These are phyloP conservation scores for Benincasa hispida DNA, from an alignment of 306 rosid species.

Conservation along the genomic window DNA sequence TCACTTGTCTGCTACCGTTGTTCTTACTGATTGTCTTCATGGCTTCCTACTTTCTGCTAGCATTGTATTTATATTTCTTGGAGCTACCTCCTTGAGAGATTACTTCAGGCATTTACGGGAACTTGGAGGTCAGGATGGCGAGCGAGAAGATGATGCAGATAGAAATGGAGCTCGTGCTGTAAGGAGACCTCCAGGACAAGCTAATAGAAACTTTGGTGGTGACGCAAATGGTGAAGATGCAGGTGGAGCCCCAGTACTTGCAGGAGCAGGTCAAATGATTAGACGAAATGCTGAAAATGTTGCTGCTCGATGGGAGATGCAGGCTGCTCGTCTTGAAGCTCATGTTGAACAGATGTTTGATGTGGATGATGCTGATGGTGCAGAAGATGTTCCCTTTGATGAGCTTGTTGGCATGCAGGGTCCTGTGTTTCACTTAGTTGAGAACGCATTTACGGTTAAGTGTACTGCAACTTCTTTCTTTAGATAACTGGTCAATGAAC, in stretches of 20 bases:
- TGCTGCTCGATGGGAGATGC: conserved; percentile 98
- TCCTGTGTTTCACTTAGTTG: conserved; percentile 97
- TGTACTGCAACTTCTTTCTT: not conserved
- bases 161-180: conserved; percentile 86
- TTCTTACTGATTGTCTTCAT: conserved; percentile 95
- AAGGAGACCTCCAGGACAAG: conserved; percentile 87
- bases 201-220: conserved; percentile 60
- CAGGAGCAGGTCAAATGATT: conserved; percentile 83
- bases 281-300: conserved; percentile 96
- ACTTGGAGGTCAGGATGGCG: conserved; percentile 92
- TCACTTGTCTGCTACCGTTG: conserved; percentile 73
- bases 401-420: conserved; percentile 99
- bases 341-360: conserved; percentile 99
- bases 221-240: conserved; percentile 83
- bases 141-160: conserved; percentile 89
- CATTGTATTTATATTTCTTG: conserved; percentile 92
- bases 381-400: conserved; percentile 99
- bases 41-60: conserved; percentile 97
- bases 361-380: conserved; percentile 98
- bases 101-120: conserved; percentile 95
- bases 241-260: conserved; percentile 78
- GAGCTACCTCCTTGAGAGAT: conserved; percentile 96
- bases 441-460: conserved; percentile 95
- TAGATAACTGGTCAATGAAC: not conserved
- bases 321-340: conserved; percentile 97